A percentile compares a stretch with the other conserved stretches of the same genome.
Conservation (phyloP, 2,329 filamentous ascomycete genomes). For the Fusarium virguliforme region DNA sequence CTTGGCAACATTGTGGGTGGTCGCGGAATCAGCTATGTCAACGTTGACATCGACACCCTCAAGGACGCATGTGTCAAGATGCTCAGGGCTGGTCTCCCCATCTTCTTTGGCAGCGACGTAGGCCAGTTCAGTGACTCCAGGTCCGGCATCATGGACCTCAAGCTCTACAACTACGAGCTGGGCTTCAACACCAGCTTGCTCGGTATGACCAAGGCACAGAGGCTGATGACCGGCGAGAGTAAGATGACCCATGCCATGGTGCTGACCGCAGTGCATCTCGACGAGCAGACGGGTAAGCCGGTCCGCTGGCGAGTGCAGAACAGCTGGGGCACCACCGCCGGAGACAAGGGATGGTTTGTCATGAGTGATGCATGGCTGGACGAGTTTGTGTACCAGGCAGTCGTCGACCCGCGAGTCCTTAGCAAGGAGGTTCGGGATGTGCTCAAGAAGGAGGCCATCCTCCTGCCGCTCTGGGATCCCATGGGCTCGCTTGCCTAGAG, state of each 20-base stretch:
- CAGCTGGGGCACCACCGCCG: conserved; percentile 80
- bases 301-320: conserved; percentile 92
- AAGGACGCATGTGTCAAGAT: conserved; percentile 83
- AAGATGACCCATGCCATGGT: conserved; percentile 96
- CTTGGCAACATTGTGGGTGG: conserved; percentile 88
- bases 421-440: conserved; percentile 78
- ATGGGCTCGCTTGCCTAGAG: conserved; percentile 79
- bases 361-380: conserved; percentile 89
- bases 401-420: conserved; percentile 81
- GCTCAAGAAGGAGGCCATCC: conserved; percentile 77
- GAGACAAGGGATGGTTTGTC: conserved; percentile 88
- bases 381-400: conserved; percentile 88
- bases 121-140: conserved; percentile 82
- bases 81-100: conserved; percentile 82
- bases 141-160: conserved; percentile 85
- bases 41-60: conserved; percentile 81
- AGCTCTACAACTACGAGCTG: conserved; percentile 83
- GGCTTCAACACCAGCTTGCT: conserved; percentile 86
- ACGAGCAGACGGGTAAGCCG: conserved; percentile 72
- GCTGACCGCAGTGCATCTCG: conserved; percentile 86
- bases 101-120: conserved; percentile 93
- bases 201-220: conserved; percentile 81
- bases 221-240: conserved; percentile 81
- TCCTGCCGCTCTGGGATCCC: conserved; percentile 85
- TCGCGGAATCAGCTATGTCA: conserved; percentile 83